phyloP scores from a whole-genome alignment of 2,329 filamentous ascomycete species.

The Cadophora gregata region DNA sequence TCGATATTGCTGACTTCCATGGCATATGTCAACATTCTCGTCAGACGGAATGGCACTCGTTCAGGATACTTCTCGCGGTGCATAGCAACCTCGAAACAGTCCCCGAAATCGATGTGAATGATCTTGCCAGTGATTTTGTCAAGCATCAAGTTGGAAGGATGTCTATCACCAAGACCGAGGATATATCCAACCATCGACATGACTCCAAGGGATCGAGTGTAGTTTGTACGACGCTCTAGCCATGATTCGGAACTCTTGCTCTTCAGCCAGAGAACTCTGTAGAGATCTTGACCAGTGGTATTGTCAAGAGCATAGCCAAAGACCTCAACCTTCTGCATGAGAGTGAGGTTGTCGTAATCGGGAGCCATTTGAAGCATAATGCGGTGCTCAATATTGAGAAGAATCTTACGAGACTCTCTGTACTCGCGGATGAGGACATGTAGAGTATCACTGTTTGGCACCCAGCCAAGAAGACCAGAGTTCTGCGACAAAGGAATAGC shows the following conservation, averaged over 20 bases:
- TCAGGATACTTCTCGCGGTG: conserved; percentile 99
- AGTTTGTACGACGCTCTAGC: conserved; percentile 98
- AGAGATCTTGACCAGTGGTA: conserved; percentile 97
- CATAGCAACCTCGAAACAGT: conserved; percentile 99
- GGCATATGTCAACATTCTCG: conserved; percentile 97
- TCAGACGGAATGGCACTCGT: conserved; percentile 95
- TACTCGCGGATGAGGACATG: conserved; percentile 98
- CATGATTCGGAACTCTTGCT: conserved; percentile 97
- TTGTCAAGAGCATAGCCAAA: conserved; percentile 99
- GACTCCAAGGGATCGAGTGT: conserved; percentile 93
- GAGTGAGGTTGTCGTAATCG: conserved; percentile 96
- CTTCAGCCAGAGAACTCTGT: conserved; percentile 98
- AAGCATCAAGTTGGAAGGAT: conserved; percentile 97
- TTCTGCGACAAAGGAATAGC: conserved; percentile 97
- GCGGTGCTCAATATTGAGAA: conserved; percentile 98
- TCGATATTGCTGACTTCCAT: conserved; percentile 99
- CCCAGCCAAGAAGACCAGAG: conserved; percentile 94
- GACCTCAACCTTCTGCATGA: conserved; percentile 99
- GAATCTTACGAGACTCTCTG: conserved; percentile 92
- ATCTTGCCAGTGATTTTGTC: conserved; percentile 96
- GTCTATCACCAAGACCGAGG: conserved; percentile 91
- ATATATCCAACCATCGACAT: conserved; percentile 99
- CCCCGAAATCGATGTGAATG: conserved; percentile 98
- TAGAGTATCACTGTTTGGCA: conserved; percentile 95
- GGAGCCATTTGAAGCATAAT: conserved; percentile 99